Evolutionary conservation across 2,329 filamentous ascomycete genomes (phyloP).

Genomic region (Metarhizium sp.): DNA sequence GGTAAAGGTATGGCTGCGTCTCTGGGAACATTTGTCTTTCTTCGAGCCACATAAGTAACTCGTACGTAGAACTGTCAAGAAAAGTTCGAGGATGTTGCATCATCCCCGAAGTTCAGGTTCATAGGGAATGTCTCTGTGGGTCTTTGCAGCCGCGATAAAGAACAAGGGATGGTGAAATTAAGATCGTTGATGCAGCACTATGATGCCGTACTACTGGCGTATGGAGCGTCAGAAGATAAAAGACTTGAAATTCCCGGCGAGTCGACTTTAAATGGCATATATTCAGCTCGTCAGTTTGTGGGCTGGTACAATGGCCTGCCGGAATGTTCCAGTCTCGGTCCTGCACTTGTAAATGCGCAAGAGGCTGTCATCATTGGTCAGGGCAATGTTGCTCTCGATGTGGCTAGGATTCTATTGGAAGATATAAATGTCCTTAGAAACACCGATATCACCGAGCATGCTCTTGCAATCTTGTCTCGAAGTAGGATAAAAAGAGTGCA

Average conservation of each 20-base stretch:
- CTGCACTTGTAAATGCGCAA: slow-evolving; percentile 65
- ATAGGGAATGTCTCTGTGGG: slow-evolving; percentile 84
- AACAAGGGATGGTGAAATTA: slow-evolving; percentile 51
- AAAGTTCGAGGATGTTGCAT: slow-evolving; percentile 82
- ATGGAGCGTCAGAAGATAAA: slow-evolving; percentile 80
- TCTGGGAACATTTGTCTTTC: neutral
- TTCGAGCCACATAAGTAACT: slow-evolving; percentile 1
- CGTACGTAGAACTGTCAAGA: slow-evolving; percentile 75
- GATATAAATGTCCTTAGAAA: slow-evolving; percentile 62
- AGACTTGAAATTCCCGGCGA: slow-evolving; percentile 75
- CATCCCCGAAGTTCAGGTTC: slow-evolving; percentile 76
- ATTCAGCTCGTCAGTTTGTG: slow-evolving; percentile 87
- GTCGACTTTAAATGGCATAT: slow-evolving; percentile 58
- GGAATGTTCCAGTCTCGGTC: slow-evolving; percentile 63
- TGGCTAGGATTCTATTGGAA: slow-evolving; percentile 77
- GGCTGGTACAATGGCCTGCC: slow-evolving; percentile 98
- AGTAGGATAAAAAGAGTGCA: slow-evolving; percentile 73
- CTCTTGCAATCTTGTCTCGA: slow-evolving; percentile 60
- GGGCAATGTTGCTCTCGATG: slow-evolving; percentile 91
- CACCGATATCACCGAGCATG: slow-evolving; percentile 85
- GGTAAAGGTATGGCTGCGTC: slow-evolving; percentile 66
- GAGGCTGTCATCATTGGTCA: slow-evolving; percentile 86
- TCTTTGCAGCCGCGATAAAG: slow-evolving; percentile 27
- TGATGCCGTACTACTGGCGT: slow-evolving; percentile 85
- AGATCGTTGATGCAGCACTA: slow-evolving; percentile 68